phyloP scores from a whole-genome alignment of 257 asterid species.

The Nicotiana benthamiana region DNA sequence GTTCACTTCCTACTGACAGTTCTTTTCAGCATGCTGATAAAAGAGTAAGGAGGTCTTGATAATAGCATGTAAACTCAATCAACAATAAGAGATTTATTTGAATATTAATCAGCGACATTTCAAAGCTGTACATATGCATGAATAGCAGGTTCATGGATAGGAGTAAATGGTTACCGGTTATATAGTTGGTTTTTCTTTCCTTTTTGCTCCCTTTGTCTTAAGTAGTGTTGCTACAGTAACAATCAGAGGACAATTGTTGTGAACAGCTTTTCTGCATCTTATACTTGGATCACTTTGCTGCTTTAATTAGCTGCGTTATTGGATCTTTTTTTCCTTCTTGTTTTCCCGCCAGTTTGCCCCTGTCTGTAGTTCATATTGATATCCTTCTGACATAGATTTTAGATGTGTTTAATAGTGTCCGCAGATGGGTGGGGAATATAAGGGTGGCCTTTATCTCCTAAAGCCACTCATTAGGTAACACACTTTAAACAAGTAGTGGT shows the following conservation, averaged over 20 bases:
- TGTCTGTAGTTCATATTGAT: background rate
- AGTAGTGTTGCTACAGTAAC: background rate
- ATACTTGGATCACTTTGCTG: background rate
- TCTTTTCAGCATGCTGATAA: constrained; percentile 2
- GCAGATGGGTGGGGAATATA: too few species aligned
- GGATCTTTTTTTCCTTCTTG: background rate
- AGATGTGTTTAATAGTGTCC: background rate
- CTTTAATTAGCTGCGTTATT: background rate
- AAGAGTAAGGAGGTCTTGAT: constrained; percentile 11
- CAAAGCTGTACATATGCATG: constrained; percentile 6
- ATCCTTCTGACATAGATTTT: background rate
- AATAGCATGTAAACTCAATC: background rate
- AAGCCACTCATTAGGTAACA: background rate
- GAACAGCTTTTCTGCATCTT: background rate
- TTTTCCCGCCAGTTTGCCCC: background rate
- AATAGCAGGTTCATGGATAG: background rate
- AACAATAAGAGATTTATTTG: background rate
- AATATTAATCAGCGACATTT: background rate
- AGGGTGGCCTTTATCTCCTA: too few species aligned
- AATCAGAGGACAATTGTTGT: background rate
- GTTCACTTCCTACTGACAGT: background rate
- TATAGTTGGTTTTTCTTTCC: background rate
- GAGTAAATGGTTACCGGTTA: background rate
- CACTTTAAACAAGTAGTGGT: background rate
- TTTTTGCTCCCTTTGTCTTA: background rate